phyloP scores from a whole-genome alignment of 192 early-diverging fungal genomes.

The Entrophospora sp. region DNA sequence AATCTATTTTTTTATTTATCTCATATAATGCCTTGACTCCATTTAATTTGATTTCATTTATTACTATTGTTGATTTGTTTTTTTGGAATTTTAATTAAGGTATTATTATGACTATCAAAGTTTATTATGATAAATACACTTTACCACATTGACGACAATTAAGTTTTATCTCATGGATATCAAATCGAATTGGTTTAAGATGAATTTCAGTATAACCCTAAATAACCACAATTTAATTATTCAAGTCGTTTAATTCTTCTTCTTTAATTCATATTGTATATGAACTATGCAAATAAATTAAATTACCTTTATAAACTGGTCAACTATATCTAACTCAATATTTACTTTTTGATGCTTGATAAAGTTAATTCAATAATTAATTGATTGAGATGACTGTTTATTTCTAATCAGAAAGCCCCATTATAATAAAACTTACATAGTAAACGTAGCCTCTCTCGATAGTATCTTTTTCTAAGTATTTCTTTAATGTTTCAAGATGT shows the following conservation, averaged over 20 bases:
- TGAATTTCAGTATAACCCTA: slow-evolving; percentile 2
- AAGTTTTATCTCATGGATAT: neutral
- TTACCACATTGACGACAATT: slow-evolving; percentile 8
- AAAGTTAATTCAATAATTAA: neutral
- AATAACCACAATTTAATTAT: neutral
- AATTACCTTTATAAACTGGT: neutral
- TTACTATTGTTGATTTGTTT: neutral
- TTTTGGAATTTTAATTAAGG: neutral
- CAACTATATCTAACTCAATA: neutral
- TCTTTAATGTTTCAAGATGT: too few relatives aligned
- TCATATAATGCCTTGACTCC: neutral
- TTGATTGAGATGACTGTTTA: neutral
- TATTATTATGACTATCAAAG: neutral
- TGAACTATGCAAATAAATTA: neutral
- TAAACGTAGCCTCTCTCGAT: neutral
- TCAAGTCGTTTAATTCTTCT: neutral
- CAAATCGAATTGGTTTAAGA: neutral
- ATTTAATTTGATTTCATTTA: neutral
- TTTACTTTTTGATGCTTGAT: neutral
- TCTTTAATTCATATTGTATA: neutral
- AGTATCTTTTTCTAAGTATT: neutral
- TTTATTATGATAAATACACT: neutral
- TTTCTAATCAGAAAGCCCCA: neutral
- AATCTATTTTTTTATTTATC: neutral
- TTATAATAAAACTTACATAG: neutral